phyloP scores from a whole-genome alignment of 257 asterid genomes.

The Cordia subcordata region DNA sequence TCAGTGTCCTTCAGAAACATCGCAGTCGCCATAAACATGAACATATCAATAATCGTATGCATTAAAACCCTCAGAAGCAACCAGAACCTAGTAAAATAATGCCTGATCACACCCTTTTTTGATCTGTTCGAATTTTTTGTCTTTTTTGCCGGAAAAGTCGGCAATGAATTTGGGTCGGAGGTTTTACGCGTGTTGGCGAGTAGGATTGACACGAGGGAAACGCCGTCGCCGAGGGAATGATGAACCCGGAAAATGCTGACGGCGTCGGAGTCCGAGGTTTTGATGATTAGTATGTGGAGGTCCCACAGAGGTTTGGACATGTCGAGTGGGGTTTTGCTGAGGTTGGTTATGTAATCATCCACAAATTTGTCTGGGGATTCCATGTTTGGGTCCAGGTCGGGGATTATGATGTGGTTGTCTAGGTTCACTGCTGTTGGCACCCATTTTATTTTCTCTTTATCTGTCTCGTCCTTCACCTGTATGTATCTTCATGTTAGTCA shows the following conservation, averaged over 20 bases:
- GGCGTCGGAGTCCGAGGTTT: constrained; percentile 20
- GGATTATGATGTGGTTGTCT: constrained; percentile 23
- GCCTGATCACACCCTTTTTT: neutral
- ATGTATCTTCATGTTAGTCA: no score
- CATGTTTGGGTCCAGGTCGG: constrained; percentile 10
- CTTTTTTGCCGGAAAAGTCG: constrained; percentile 14
- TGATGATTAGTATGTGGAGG: constrained; percentile 29
- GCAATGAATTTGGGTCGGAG: constrained; percentile 18
- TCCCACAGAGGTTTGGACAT: constrained; percentile 38
- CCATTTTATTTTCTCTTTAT: constrained; percentile 29
- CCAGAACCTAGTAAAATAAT: constrained; percentile 4
- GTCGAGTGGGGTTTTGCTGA: constrained; percentile 26
- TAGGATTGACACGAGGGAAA: constrained; percentile 26
- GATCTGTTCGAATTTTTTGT: neutral
- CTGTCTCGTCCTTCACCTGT: constrained; percentile 23
- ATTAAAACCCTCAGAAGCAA: constrained; percentile 3
- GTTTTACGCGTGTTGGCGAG: constrained; percentile 32
- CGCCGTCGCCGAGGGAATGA: constrained; percentile 38
- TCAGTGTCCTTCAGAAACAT: constrained; percentile 29
- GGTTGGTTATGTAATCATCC: constrained; percentile 31
- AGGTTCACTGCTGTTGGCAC: constrained; percentile 25
- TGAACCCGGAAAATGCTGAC: constrained; percentile 27
- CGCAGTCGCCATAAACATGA: constrained; percentile 25
- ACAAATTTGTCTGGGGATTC: constrained; percentile 23
- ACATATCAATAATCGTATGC: constrained; percentile 22